Evolutionary conservation across 2,329 filamentous ascomycete species (phyloP), one percentile per base, ranked within the genome.

Genomic region (Aspergillus felis): DNA sequence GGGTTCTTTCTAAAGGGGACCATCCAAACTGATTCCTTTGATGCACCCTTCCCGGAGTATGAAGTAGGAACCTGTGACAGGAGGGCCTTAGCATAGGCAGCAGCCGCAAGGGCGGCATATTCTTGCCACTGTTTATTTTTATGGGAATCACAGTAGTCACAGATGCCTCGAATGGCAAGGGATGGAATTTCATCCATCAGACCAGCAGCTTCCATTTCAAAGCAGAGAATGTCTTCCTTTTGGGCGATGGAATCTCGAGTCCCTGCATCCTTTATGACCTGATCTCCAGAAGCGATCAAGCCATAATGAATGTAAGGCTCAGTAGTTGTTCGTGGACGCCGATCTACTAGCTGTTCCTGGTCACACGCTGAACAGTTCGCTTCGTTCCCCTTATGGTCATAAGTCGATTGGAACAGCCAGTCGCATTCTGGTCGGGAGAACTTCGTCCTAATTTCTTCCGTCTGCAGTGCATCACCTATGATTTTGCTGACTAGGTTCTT

Each of bases 241-340:
- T 4, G 29, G n/a, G 10, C 42, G 3, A 46, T 9, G 20, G 5
- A 22, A 20, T 24, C 8, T 46, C 42, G n/a, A 10, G 22, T 12
- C 20, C 4, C 2, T 2, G 42, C 42, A 22, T 46, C 27, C 17
- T 60, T 61, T 4, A 64, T 57, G 22, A 66, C 61, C 42, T 60
- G 53, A 24, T 64, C 59, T 1, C 59, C 64, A 1, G 62, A 65
- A 7, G 64, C 64, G 28, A 66, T 60, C 6, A 56, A 48, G 3
- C 64, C 64, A 47, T 64, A 65, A 47, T 65, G 63, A 4, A 66
- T 53, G 17, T 35, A 14, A n/a, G 56, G 56, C 5, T 9, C 38
- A 38, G 8, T 4, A 14, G 4, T 24, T 10, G n/a, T 10, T 12
- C 54, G 50, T 2, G 17, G 24, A 7, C 48, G 42, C 5, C 53